Evolutionary conservation across 768 basidiomycete species (phyloP), one percentile per base, ranked within the genome.

Genomic region (Lactifluus volemus): DNA sequence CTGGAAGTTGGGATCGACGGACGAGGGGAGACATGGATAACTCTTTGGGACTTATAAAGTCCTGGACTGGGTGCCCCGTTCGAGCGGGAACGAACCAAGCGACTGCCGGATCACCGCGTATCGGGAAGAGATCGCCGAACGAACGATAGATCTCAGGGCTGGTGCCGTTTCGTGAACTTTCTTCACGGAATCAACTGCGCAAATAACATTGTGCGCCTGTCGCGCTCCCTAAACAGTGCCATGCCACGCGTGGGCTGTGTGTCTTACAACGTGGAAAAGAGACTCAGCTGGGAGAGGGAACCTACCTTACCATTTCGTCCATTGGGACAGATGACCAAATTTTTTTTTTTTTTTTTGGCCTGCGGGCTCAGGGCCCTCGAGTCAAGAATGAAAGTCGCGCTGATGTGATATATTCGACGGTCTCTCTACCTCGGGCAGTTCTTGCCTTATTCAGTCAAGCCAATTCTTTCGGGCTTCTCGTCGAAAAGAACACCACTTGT

Each of bases 71-170:
- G 53, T 57, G 63, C n/a, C 57, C 63, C 44, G 64, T 63, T 64
- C 55, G 65, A 69, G 63, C 67, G 48, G 59, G 25, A 25, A 63
- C 60, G 67, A 63, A 63, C 67, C 59, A 64, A 61, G 52, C 58
- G 68, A 68, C 68, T 70, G 71, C 68, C 73, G 72, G 73, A 73
- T 73, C 73, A 72, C 67, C 65, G 69, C 70, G 65, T 65, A 73
- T 72, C 70, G 70, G 71, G 72, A 64, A 51, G 48, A 54, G 61
- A 70, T 67, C 63, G 64, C 67, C 65, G 68, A 70, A 67, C 45
- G 57, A 70, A 67, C 45, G 57, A 51, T 21, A 58, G 68, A 68
- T 68, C 67, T 69, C 64, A 65, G 66, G 63, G 61, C 61, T 59
- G 54, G 25, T 52, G 55, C 49, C 55, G 58, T 66, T 58, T 50